Evolutionary conservation across 2,329 filamentous ascomycete species (phyloP), one percentile per base, ranked within the genome.

Genomic region (Gaeumannomyces tritici): DNA sequence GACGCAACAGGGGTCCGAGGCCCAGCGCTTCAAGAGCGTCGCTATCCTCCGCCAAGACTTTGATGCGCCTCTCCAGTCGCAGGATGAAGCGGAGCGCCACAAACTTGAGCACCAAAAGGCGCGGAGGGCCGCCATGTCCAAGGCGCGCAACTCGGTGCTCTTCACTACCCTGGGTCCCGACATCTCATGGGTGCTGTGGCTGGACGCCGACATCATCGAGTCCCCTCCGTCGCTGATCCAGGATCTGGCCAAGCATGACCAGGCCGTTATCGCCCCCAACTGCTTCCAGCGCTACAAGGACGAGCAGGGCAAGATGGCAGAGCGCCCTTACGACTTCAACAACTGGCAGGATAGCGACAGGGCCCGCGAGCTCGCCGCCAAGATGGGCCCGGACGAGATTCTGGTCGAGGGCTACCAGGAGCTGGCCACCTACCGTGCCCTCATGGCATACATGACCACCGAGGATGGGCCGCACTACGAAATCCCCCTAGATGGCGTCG

Each of bases 41-140:
- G 93, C 93, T 66, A 98, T 99, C 70, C 84, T 98, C 69, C 87
- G 95, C 63, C 93, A 99, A 75, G 95, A 99, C 77, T 96, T 96
- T 67, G 93, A 97, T 62, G 86, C 89, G 12, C 90, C 92, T 0
- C 75, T 96, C 33, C 67, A 77, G 6, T 93, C 90, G 11, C 95
- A 98, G 75, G 85, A 88, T 67, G 95, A 99, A 77, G 81, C 83
- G 63, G 93, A 97, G 74, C 86, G 95, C 31, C 95, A 99, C 77
- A 96, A 96, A 75, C 86, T 97, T 77, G 80, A 87, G 65, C 92
- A 96, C 71, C 95, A 99, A 73, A 96, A 96, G 76, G 81, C 80
- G 8, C 87, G 95, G 15, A 85, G 95, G 47, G 89, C 91, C 55
- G 89, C 91, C 64, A 98, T 99, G 95, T 88, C 91, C 70, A 89